These are phyloP conservation scores for Teunomyces lycoperdinae DNA, from an alignment of 805 yeast genomes.

Conservation along the genomic window DNA sequence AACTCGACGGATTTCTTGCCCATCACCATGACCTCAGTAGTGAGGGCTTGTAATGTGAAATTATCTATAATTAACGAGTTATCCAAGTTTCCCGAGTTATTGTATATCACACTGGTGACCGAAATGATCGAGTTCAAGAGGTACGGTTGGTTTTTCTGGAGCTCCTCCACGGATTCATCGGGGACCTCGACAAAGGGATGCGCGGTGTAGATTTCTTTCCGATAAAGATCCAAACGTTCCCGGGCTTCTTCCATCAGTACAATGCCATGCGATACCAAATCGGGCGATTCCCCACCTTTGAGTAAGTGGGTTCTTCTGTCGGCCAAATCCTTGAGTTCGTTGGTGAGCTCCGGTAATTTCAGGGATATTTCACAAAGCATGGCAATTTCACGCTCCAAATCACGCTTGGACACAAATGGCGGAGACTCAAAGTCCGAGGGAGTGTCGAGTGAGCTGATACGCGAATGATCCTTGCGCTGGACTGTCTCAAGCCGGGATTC, in stretches of 20 bases:
- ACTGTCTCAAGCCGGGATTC: background rate
- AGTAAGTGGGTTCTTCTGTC: conserved; percentile 38
- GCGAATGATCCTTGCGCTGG: background rate
- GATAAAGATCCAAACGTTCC: conserved; percentile 49
- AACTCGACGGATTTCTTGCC: conserved; percentile 73
- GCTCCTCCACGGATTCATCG: conserved; percentile 39
- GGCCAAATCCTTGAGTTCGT: conserved; percentile 44
- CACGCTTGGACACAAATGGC: conserved; percentile 29
- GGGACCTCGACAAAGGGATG: conserved; percentile 63
- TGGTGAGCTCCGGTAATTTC: conserved; percentile 42
- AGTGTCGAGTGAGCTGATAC: background rate
- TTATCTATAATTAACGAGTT: conserved; percentile 49
- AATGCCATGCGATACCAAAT: conserved; percentile 57
- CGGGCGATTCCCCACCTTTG: conserved; percentile 28
- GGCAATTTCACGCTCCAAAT: conserved; percentile 41
- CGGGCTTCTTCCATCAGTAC: conserved; percentile 60
- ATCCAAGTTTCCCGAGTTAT: conserved; percentile 32
- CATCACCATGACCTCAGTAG: conserved; percentile 59
- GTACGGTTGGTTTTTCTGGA: conserved; percentile 55
- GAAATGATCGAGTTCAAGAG: conserved; percentile 66
- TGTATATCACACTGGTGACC: conserved; percentile 47
- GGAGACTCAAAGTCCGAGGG: conserved; percentile 14
- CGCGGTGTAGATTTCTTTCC: conserved; percentile 40
- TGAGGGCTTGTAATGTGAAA: conserved; percentile 47
- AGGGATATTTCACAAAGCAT: conserved; percentile 32